These are phyloP conservation scores for Trichothecium roseum DNA, from an alignment of 2,329 filamentous ascomycete species.

Conservation along the genomic window DNA sequence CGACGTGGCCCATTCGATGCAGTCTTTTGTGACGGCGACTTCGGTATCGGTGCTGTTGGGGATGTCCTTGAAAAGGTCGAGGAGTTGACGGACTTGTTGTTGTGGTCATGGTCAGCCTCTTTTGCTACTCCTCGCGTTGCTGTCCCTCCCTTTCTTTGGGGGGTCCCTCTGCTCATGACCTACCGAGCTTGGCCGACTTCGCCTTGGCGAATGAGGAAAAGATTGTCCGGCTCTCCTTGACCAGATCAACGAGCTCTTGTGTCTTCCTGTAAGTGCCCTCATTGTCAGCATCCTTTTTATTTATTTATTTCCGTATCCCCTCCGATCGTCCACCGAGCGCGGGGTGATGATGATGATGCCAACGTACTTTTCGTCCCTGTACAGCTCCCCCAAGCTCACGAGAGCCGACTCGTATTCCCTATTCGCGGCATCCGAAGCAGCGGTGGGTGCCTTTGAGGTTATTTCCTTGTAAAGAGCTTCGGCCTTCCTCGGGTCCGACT, in stretches of 20 bases:
- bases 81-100: conserved; percentile 84
- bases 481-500: conserved; percentile 72
- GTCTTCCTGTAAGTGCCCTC: conserved; percentile 45
- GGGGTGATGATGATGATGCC: background rate
- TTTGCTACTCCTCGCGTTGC: background rate
- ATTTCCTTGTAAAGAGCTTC: conserved; percentile 85
- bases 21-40: conserved; percentile 92
- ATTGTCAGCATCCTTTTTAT: conserved; percentile 14
- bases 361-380: conserved; percentile 74
- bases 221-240: conserved; percentile 81
- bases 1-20: conserved; percentile 97
- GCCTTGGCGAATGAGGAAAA: conserved; percentile 97
- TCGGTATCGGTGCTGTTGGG: conserved; percentile 92
- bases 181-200: conserved; percentile 96
- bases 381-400: conserved; percentile 82
- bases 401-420: conserved; percentile 87
- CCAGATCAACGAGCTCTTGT: conserved; percentile 77
- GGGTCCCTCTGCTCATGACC: conserved; percentile 14
- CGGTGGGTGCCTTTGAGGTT: conserved; percentile 72
- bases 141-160: background rate
- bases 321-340: background rate
- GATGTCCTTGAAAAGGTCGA: conserved; percentile 90
- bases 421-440: conserved; percentile 72
- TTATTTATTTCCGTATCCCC: background rate
- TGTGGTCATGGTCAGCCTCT: no score